Conservation (phyloP, 2,329 filamentous ascomycete genomes). For the Elsinoe batatas region DNA sequence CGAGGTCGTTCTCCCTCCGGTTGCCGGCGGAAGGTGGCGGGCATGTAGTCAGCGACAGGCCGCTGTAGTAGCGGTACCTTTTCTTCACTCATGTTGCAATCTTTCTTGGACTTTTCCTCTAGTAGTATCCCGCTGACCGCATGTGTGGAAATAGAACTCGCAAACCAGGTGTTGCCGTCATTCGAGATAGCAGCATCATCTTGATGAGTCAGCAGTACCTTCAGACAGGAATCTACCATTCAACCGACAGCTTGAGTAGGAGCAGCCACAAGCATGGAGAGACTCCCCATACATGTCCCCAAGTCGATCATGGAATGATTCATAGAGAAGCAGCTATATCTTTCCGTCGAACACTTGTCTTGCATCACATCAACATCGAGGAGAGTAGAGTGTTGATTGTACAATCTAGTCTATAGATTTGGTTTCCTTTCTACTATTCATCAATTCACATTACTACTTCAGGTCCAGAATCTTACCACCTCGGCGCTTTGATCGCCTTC, state of each 20-base stretch:
- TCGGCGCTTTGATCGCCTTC: not conserved
- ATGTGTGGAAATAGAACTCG: not conserved
- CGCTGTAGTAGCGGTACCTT: not conserved
- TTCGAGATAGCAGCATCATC: not conserved
- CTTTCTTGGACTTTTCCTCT: not conserved
- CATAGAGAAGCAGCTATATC: not conserved
- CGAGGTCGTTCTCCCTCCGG: not conserved
- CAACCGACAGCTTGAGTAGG: not conserved
- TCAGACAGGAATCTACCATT: conserved; percentile 2
- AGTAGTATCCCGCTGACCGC: no score
- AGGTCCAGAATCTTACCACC: not conserved
- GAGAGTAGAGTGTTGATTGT: not conserved
- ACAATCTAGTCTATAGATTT: not conserved
- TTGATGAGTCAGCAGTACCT: not conserved
- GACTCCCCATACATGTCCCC: not conserved
- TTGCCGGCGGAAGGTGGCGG: not conserved
- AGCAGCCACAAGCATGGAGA: not conserved
- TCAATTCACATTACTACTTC: not conserved
- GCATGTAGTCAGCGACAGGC: not conserved
- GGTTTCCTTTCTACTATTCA: not conserved
- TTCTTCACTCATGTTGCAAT: not conserved
- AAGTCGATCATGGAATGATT: not conserved
- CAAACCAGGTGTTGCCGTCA: not conserved
- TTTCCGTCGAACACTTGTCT: not conserved
- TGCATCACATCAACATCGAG: not conserved